Base-by-base conservation (phyloP, 768 basidiomycete species). In the Boletus pseudo-olivaceus region DNA sequence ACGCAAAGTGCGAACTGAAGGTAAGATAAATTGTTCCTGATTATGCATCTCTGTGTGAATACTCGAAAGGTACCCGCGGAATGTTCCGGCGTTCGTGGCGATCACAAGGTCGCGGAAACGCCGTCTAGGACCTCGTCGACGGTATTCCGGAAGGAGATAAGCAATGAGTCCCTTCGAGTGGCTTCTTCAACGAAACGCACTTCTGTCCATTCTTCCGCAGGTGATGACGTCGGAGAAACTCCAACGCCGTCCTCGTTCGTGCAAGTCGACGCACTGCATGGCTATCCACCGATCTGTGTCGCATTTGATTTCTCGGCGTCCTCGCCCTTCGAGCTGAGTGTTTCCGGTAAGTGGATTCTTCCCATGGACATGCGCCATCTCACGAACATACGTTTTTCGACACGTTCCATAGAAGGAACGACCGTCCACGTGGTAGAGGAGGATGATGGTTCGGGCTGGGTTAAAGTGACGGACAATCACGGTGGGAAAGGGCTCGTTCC, bases 371-470 rank as follows among this genome's bases (percentile, higher is more conserved):
- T 60, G 51, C 32, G 23, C 15, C 17, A 26, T 34, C 30, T 57
- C 33, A 54, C 47, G 55, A 53, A 52, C 45, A 47, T 46, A 45
- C 34, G 41, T 27, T 51, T 45, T 54, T 63, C 59, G 49, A 51
- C 60, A 53, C 46, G 34, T 53, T 56, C 45, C 30, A 32, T 67
- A 87, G 90, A 88, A 72, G 89, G 87, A 27, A 67, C 73, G 37
- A 68, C 65, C 5, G 85, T 95, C 15, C 76, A 77, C 53, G 76
- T 94, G 37, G 65, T 90, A 19, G 90, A 93, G 65, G 81, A 84
- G 56, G 90, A 93, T 56, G 91, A 92, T 61, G 90, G 89, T 11
- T 90, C 88, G 15, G 90, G 90, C 3, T 93, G 90, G 91, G 81
- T 88, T 11, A 93, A 93, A 66, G 87, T 92, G 9, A 67, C 71